phyloP scores from a whole-genome alignment of 2,329 filamentous ascomycete genomes.

The Clarireedia monteithiana region DNA sequence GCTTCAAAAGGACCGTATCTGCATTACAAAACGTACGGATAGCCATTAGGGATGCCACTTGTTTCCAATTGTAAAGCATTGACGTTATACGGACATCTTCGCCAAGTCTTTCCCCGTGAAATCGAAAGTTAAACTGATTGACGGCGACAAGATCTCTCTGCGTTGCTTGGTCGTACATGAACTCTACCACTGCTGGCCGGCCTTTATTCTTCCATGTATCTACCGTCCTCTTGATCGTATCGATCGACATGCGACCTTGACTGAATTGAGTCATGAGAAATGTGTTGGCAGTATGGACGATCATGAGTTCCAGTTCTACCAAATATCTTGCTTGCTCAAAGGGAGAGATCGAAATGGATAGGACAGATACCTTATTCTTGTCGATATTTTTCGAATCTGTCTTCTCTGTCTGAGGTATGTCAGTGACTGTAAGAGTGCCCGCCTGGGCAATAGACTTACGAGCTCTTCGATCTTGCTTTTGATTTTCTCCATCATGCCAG shows the following conservation, averaged over 20 bases:
- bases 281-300: conserved; percentile 26
- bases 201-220: conserved; percentile 36
- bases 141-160: conserved; percentile 39
- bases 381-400: conserved; percentile 20
- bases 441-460: conserved; percentile 16
- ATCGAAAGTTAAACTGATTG: conserved; percentile 38
- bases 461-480: conserved; percentile 26
- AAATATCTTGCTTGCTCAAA: conserved; percentile 25
- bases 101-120: conserved; percentile 35
- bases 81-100: conserved; percentile 32
- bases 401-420: conserved; percentile 24
- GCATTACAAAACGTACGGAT: conserved; percentile 42
- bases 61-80: conserved; percentile 41
- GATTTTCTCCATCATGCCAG: conserved; percentile 24
- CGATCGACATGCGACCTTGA: conserved; percentile 24
- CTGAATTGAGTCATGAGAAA: conserved; percentile 29
- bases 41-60: conserved; percentile 38
- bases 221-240: conserved; percentile 26
- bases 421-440: background rate
- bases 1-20: conserved; percentile 40
- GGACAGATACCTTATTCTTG: conserved; percentile 14
- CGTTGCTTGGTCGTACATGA: conserved; percentile 43
- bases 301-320: conserved; percentile 28
- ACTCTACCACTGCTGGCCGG: conserved; percentile 40
- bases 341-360: conserved; percentile 22